These are phyloP conservation scores for Trichaptum fuscoviolaceum DNA, from an alignment of 768 basidiomycete species.

Conservation along the genomic window DNA sequence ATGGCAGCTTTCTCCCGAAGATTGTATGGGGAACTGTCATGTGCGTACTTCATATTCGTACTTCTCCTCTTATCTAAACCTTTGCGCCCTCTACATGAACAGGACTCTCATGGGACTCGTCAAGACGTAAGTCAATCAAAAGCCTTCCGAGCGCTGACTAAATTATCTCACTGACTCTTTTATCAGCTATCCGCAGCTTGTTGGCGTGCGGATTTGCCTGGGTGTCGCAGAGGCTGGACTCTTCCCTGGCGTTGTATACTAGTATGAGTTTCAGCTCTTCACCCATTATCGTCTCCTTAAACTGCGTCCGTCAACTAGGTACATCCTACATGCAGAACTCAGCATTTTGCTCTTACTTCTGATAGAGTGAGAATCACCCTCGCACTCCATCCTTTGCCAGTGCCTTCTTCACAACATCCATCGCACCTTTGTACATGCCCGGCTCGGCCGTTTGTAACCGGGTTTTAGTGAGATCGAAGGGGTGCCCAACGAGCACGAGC, in stretches of 20 bases:
- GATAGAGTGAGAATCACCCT: slow-evolving; percentile 49
- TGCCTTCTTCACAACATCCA: slow-evolving; percentile 91
- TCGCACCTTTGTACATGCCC: slow-evolving; percentile 84
- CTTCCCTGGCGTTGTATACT: slow-evolving; percentile 72
- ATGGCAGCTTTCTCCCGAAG: slow-evolving; percentile 26
- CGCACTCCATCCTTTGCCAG: slow-evolving; percentile 84
- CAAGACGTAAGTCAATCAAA: slow-evolving; percentile 39
- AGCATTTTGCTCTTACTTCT: background rate
- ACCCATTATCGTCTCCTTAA: background rate
- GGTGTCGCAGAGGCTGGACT: slow-evolving; percentile 67
- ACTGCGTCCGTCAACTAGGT: slow-evolving; percentile 34
- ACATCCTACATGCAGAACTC: slow-evolving; percentile 47
- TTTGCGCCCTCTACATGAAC: background rate
- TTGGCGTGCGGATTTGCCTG: slow-evolving; percentile 51
- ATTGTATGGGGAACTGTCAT: slow-evolving; percentile 60
- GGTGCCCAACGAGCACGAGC: slow-evolving; percentile 94
- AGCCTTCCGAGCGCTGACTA: background rate
- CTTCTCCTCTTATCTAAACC: background rate
- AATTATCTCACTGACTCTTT: background rate
- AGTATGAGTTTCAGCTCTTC: slow-evolving; percentile 34
- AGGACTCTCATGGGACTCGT: slow-evolving; percentile 67
- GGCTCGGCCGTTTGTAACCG: slow-evolving; percentile 88
- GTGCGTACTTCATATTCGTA: slow-evolving; percentile 28
- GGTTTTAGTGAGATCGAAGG: slow-evolving; percentile 97
- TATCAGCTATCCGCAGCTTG: slow-evolving; percentile 53